A percentile compares a stretch with the other conserved stretches of the same genome.
Conservation (phyloP, 352 stramenopile genomes). For the Thalassiosira ordinaria region DNA sequence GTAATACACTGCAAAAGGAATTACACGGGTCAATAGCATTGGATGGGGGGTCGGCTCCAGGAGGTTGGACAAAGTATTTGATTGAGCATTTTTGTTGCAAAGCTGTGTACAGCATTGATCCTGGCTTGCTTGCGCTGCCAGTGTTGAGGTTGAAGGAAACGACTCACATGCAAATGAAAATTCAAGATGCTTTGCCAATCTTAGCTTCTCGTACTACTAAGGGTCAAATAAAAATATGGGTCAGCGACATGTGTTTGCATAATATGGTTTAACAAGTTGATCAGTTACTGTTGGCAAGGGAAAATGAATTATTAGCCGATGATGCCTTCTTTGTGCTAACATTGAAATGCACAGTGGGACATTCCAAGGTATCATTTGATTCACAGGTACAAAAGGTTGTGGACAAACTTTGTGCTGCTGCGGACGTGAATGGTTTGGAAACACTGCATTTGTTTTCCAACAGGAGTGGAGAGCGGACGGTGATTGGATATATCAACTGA, state of each 20-base stretch:
- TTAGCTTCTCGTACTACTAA: constrained; percentile 5
- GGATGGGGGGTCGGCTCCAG: constrained; percentile 69
- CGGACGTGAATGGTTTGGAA: constrained; percentile 37
- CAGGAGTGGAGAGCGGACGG: constrained; percentile 61
- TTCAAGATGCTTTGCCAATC: constrained; percentile 31
- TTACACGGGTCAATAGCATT: constrained; percentile 36
- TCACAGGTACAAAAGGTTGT: constrained; percentile 49
- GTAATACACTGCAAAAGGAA: background rate
- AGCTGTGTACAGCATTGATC: constrained; percentile 73
- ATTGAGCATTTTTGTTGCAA: constrained; percentile 39
- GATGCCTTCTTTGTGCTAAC: constrained; percentile 68
- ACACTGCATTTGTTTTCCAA: constrained; percentile 75
- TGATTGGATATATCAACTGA: constrained; percentile 40
- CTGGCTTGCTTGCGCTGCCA: constrained; percentile 53
- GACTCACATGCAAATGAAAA: constrained; percentile 53
- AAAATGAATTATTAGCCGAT: constrained; percentile 39
- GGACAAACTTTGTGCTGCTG: background rate
- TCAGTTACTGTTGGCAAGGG: constrained; percentile 49
- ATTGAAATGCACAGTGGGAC: constrained; percentile 68
- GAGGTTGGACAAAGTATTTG: constrained; percentile 79
- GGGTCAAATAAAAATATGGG: constrained; percentile 50
- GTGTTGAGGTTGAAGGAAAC: constrained; percentile 34
- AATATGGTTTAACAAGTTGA: constrained; percentile 60
- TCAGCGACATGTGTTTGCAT: constrained; percentile 76
- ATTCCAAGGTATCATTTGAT: constrained; percentile 61